Base-by-base conservation (phyloP, 768 basidiomycete genomes). In the Cyclocybe cylindracea region DNA sequence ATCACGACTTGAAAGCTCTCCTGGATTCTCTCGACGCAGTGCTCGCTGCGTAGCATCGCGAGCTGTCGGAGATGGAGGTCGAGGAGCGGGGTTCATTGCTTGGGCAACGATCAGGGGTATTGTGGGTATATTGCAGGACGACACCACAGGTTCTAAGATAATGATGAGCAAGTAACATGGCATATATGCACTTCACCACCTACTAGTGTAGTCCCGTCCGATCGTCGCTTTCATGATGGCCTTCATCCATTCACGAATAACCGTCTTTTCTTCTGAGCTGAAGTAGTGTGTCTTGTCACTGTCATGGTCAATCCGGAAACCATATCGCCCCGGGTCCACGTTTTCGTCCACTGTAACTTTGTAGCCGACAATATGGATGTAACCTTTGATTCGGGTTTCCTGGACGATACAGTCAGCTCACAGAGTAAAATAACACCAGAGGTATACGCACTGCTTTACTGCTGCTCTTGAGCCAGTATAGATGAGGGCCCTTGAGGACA, bases 161-260 rank as follows among this genome's bases (percentile, higher is more conserved):
- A 31, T 37, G 10, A 46, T 63, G 37, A 70, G 62, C 39, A 46
- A 50, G 35, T 56, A 29, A 19, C 4, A 14, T 10, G 44, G 13
- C 18, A 41, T 5, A 31, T 46, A 24, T 9, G 6, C 38, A 41
- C 49, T 24, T 35, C 5, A 34, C 45, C 36, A 77, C 87, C 36
- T 61, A 95, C 94, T 89, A 7, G 87, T 81, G 65, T 95, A 98
- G 66, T 98, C 97, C 50, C 97, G 77, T 7, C 84, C 87, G 59
- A 99, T 99, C 10, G 96, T 98, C 2, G 96, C 93, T 67, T 98
- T 99, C 93, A 98, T 98, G 59, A 99, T 84, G 7, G 95, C 93
- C 74, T 98, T 99, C 97, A 98, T 98, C 96, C 97, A 98, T 58
- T 93, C 93, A n/a, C 97, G 84, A 43, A 97, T 80, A 35, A 84